phyloP scores from a whole-genome alignment of 2,329 filamentous ascomycete species.

The Calonectria henricotiae region DNA sequence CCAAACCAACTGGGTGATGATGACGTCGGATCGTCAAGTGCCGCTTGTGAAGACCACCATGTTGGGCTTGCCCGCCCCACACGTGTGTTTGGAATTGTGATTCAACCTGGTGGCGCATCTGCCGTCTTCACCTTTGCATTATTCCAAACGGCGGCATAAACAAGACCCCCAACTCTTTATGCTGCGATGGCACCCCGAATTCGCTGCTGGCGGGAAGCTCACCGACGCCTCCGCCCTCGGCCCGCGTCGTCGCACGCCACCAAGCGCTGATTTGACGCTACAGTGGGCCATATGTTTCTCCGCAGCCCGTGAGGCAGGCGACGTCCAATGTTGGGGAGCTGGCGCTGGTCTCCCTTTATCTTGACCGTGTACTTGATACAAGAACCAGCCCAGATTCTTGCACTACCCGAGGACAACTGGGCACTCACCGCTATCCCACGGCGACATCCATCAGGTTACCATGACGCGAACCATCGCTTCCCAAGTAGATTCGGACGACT shows the following conservation, averaged over 20 bases:
- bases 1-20: neutral
- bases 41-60: no score
- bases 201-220: neutral
- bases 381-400: constrained; percentile 11
- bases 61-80: no score
- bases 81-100: no score
- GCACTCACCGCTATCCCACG: neutral
- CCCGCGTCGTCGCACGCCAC: constrained; percentile 41
- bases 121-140: neutral
- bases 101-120: neutral
- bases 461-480: constrained; percentile 43
- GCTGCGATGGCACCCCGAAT: neutral
- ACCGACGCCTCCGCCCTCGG: constrained; percentile 35
- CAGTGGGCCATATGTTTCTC: constrained; percentile 45
- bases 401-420: no score
- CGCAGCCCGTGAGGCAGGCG: constrained; percentile 40
- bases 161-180: no score
- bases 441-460: neutral
- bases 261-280: constrained; percentile 45
- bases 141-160: neutral
- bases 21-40: neutral
- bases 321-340: constrained; percentile 34
- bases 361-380: neutral
- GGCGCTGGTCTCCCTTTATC: no score
- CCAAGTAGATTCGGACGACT: constrained; percentile 40